Percentiles rank a stretch among this genome's conserved stretches.
These are phyloP conservation scores for Lasiodiplodia sp. DNA, from an alignment of 2,329 filamentous ascomycete genomes.

Conservation along the genomic window DNA sequence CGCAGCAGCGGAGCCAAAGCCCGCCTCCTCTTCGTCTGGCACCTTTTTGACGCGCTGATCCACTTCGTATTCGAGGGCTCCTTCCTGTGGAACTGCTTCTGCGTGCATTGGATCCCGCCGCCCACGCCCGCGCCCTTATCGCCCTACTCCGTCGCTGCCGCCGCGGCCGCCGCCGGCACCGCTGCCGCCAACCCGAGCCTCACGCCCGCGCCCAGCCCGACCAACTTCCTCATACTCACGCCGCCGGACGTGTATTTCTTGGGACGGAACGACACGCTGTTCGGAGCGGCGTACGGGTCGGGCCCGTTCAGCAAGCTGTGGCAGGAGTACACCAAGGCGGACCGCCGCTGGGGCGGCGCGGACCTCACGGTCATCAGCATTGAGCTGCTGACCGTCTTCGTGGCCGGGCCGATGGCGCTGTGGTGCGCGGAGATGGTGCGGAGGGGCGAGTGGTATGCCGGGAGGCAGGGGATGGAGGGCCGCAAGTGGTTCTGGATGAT, in stretches of 20 bases:
- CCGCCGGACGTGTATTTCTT: conserved; percentile 62
- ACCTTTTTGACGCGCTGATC: conserved; percentile 89
- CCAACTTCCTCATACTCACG: conserved; percentile 45
- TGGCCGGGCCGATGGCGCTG: conserved; percentile 64
- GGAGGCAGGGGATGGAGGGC: conserved; percentile 42
- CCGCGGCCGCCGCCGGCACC: conserved; percentile 36
- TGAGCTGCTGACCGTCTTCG: conserved; percentile 67
- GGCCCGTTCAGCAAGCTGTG: conserved; percentile 63
- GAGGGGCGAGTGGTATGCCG: conserved; percentile 40
- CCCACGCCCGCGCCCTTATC: conserved; percentile 32
- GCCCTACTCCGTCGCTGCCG: conserved; percentile 30
- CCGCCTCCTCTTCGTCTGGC: conserved; percentile 91
- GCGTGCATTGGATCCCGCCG: conserved; percentile 63
- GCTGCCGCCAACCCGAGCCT: conserved; percentile 32
- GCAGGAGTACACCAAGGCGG: conserved; percentile 72
- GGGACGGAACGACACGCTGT: conserved; percentile 60
- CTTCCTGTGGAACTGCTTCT: conserved; percentile 95
- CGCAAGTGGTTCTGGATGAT: conserved; percentile 61
- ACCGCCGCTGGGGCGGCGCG: conserved; percentile 65
- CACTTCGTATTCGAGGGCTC: conserved; percentile 91
- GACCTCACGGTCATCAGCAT: conserved; percentile 66
- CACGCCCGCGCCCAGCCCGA: conserved; percentile 35
- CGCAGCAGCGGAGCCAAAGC: conserved; percentile 61
- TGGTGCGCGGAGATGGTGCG: conserved; percentile 64
- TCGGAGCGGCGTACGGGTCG: conserved; percentile 65